Conservation (phyloP, 345 rosid genomes). For the Cardamine resedifolia region DNA sequence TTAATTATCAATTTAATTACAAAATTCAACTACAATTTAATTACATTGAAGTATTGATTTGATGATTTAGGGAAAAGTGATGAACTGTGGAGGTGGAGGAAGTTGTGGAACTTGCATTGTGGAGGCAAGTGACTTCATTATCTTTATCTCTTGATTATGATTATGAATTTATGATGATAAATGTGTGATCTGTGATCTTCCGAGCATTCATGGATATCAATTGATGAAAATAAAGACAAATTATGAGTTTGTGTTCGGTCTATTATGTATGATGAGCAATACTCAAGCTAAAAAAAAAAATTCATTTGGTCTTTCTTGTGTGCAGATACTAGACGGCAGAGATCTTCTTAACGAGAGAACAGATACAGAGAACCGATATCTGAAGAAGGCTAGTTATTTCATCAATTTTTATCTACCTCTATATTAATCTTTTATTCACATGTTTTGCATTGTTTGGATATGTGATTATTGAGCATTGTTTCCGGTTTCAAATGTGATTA, state of each 20-base stretch:
- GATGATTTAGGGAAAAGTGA: constrained; percentile 68
- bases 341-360: constrained; percentile 82
- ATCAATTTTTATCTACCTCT: background rate
- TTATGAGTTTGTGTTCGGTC: background rate
- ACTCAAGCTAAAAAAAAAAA: background rate
- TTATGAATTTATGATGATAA: background rate
- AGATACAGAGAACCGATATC: constrained; percentile 55
- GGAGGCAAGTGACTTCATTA: constrained; percentile 49
- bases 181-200: background rate
- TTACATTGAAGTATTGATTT: background rate
- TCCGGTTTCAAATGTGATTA: background rate
- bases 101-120: constrained; percentile 96
- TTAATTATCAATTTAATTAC: no score
- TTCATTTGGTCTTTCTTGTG: constrained; percentile 20
- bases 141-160: background rate
- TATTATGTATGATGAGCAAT: constrained; percentile 9
- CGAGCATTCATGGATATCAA: background rate
- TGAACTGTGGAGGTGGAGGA: constrained; percentile 97
- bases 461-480: constrained; percentile 8
- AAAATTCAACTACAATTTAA: background rate
- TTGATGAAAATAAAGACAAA: background rate
- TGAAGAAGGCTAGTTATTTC: constrained; percentile 55
- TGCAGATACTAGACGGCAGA: constrained; percentile 72
- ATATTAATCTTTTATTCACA: background rate
- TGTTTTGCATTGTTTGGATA: background rate